These are phyloP conservation scores for Aspergillus hortae DNA, from an alignment of 2,329 filamentous ascomycete genomes.

Conservation along the genomic window DNA sequence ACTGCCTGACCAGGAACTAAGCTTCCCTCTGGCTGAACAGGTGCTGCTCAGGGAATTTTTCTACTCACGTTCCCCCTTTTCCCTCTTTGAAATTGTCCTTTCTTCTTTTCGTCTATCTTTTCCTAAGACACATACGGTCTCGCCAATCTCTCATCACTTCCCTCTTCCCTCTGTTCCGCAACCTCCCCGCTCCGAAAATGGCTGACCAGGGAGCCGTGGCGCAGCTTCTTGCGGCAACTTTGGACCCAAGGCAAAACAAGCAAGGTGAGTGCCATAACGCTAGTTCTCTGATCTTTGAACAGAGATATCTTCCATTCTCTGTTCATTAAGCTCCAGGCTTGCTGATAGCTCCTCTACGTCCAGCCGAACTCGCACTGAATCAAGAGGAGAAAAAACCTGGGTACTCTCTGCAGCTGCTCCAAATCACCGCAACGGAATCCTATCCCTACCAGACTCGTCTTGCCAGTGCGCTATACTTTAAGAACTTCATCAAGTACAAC, in stretches of 20 bases:
- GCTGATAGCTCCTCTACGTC: conserved; percentile 9
- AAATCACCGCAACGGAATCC: conserved; percentile 76
- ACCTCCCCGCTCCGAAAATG: conserved; percentile 44
- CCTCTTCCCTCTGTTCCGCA: not conserved
- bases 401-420: conserved; percentile 84
- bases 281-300: conserved; percentile 6
- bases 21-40: conserved; percentile 11
- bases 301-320: too few species aligned
- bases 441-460: conserved; percentile 77
- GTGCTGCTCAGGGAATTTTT: conserved; percentile 2
- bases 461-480: conserved; percentile 89
- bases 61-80: not conserved
- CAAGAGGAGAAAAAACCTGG: conserved; percentile 76
- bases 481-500: conserved; percentile 93
- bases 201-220: conserved; percentile 64
- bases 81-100: not conserved
- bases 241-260: conserved; percentile 82
- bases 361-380: conserved; percentile 78
- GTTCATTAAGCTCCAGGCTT: too few species aligned
- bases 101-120: not conserved
- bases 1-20: conserved; percentile 29
- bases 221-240: conserved; percentile 82
- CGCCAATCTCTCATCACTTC: conserved; percentile 1
- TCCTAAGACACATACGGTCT: not conserved
- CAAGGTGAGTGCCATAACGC: conserved; percentile 62